A percentile compares a stretch with the other conserved stretches of the same genome.
Evolutionary conservation across 1,139 yeast genomes (phyloP).

Genomic region (Debaryomyces udenii): DNA sequence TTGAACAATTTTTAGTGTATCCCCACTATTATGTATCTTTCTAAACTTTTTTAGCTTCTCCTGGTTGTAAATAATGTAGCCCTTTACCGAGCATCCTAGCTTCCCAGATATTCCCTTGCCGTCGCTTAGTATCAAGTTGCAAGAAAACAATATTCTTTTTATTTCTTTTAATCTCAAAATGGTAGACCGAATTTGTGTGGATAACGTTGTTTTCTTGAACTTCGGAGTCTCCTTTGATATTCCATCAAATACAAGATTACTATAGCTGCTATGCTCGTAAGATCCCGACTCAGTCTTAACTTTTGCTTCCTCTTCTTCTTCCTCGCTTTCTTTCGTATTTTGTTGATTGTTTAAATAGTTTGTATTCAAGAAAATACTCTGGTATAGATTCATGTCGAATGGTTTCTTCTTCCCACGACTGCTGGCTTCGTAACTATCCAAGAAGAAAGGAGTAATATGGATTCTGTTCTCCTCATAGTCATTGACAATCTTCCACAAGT

Average conservation of each 20-base stretch:
- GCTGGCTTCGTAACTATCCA: slow-evolving; percentile 30
- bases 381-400: slow-evolving; percentile 58
- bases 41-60: slow-evolving; percentile 48
- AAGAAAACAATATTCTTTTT: slow-evolving; percentile 62
- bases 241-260: slow-evolving; percentile 14
- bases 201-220: slow-evolving; percentile 40
- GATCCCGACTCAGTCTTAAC: neutral
- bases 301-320: slow-evolving; percentile 12
- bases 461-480: slow-evolving; percentile 60
- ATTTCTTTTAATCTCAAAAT: slow-evolving; percentile 63
- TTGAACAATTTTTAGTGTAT: slow-evolving; percentile 54
- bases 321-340: slow-evolving; percentile 11
- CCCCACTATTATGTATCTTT: slow-evolving; percentile 54
- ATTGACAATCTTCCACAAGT: slow-evolving; percentile 59
- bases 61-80: slow-evolving; percentile 64
- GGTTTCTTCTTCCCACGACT: slow-evolving; percentile 19
- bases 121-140: slow-evolving; percentile 53
- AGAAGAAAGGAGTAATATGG: slow-evolving; percentile 65
- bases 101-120: slow-evolving; percentile 42
- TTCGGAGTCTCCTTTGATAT: slow-evolving; percentile 16
- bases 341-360: slow-evolving; percentile 29
- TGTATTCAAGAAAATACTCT: slow-evolving; percentile 56
- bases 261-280: slow-evolving; percentile 4
- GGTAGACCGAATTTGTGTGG: slow-evolving; percentile 48
- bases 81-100: slow-evolving; percentile 67